These are phyloP conservation scores for Aspergillus quadricinctus DNA, from an alignment of 2,329 filamentous ascomycete species.

Conservation along the genomic window DNA sequence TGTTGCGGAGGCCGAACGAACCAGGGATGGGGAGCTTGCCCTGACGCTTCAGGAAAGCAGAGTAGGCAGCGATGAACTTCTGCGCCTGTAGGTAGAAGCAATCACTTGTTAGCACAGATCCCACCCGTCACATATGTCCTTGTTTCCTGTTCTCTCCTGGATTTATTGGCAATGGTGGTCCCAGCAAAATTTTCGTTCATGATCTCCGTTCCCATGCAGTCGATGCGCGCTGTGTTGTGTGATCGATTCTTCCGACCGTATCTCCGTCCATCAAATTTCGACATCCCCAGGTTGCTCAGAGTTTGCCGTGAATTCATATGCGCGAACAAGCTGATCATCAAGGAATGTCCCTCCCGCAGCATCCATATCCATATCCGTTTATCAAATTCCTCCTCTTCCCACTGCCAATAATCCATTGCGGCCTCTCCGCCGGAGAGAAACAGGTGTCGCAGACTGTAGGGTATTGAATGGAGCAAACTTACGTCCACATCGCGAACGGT, in stretches of 20 bases:
- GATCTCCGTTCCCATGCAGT: background rate
- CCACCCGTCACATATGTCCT: background rate
- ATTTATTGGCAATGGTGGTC: background rate
- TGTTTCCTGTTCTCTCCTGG: background rate
- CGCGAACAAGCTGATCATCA: background rate
- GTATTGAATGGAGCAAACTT: slow-evolving; percentile 30
- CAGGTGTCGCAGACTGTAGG: slow-evolving; percentile 8
- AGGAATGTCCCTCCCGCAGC: background rate
- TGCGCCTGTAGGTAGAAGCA: slow-evolving; percentile 47
- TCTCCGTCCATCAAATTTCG: background rate
- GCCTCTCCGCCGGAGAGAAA: slow-evolving; percentile 8
- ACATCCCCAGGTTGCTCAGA: background rate
- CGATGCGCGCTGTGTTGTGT: background rate
- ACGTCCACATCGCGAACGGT: slow-evolving; percentile 64
- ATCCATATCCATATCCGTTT: background rate
- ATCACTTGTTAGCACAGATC: slow-evolving; percentile 8
- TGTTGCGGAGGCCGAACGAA: slow-evolving; percentile 38
- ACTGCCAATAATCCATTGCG: slow-evolving; percentile 10
- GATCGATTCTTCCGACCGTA: background rate
- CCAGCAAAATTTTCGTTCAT: background rate
- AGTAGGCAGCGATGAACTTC: slow-evolving; percentile 66
- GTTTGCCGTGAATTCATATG: background rate
- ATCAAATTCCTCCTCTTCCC: slow-evolving; percentile 5
- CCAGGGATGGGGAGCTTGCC: slow-evolving; percentile 67
- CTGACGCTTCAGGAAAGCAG: slow-evolving; percentile 67